Evolutionary conservation across 371 early-diverging fungal species (phyloP).

Genomic region (Mortierella sp.): DNA sequence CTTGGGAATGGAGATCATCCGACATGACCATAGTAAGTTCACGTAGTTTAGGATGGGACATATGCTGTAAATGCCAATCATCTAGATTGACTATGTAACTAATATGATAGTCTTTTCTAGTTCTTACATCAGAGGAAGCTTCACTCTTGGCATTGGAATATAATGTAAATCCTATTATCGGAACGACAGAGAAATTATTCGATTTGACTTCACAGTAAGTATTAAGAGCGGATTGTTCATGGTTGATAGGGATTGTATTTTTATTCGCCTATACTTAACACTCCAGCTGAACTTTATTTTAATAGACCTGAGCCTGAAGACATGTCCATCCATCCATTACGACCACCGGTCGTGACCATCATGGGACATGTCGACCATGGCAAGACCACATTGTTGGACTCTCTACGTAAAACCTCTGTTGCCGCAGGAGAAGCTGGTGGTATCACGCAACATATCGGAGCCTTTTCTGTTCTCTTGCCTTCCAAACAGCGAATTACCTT

Average conservation of each 20-base stretch:
- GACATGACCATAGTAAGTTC: constrained; percentile 73
- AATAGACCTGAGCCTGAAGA: constrained; percentile 74
- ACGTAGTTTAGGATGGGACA: constrained; percentile 47
- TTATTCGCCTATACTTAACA: not conserved
- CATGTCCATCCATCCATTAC: constrained; percentile 73
- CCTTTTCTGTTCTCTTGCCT: constrained; percentile 86
- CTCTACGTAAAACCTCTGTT: constrained; percentile 90
- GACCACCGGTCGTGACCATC: constrained; percentile 96
- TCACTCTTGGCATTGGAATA: constrained; percentile 88
- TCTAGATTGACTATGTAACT: not conserved
- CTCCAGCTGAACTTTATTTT: not conserved
- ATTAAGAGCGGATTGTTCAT: not conserved
- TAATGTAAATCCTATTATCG: constrained; percentile 86
- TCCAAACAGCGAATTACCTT: constrained; percentile 89
- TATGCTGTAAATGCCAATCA: constrained; percentile 40
- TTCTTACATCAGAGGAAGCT: constrained; percentile 87
- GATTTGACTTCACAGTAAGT: constrained; percentile 32
- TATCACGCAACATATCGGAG: constrained; percentile 98
- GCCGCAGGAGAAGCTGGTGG: constrained; percentile 97
- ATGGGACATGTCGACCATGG: constrained; percentile 99
- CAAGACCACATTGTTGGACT: constrained; percentile 98
- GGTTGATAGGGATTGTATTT: not conserved
- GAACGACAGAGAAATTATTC: constrained; percentile 59
- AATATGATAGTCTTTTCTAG: constrained; percentile 48
- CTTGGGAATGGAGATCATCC: constrained; percentile 81